These are phyloP conservation scores for Jatropha podagrica DNA, from an alignment of 441 rosid genomes.

Conservation along the genomic window DNA sequence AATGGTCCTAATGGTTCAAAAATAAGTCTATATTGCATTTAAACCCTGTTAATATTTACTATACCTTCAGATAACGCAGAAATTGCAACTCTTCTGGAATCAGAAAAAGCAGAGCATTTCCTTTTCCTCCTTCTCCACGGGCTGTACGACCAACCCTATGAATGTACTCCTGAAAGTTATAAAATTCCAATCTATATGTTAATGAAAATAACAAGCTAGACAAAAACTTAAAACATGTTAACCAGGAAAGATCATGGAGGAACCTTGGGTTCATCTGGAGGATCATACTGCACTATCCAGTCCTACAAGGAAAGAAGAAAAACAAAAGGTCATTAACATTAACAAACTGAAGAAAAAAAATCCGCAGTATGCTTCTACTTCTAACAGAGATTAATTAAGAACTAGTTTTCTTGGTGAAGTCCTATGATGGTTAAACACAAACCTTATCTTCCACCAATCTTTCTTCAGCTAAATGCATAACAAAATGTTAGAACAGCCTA, in stretches of 20 bases:
- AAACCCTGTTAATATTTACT: background rate
- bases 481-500: background rate
- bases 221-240: constrained; percentile 8
- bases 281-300: constrained; percentile 97
- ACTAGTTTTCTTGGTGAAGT: background rate
- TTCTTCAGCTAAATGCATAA: background rate
- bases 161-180: constrained; percentile 71
- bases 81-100: constrained; percentile 95
- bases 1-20: background rate
- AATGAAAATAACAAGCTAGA: constrained; percentile 9
- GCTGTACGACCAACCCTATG: constrained; percentile 99
- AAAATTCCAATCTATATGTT: constrained; percentile 14
- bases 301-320: constrained; percentile 51
- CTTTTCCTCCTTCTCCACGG: constrained; percentile 97
- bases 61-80: constrained; percentile 84
- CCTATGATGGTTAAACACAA: background rate
- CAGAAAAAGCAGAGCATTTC: constrained; percentile 88
- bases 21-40: background rate
- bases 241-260: constrained; percentile 6
- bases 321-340: constrained; percentile 17
- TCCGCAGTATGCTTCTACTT: background rate
- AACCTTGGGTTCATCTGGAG: constrained; percentile 99
- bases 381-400: background rate
- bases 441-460: background rate
- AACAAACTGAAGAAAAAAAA: background rate